phyloP scores from a whole-genome alignment of 78 protist species.

The Trichosphaerium sp. region DNA sequence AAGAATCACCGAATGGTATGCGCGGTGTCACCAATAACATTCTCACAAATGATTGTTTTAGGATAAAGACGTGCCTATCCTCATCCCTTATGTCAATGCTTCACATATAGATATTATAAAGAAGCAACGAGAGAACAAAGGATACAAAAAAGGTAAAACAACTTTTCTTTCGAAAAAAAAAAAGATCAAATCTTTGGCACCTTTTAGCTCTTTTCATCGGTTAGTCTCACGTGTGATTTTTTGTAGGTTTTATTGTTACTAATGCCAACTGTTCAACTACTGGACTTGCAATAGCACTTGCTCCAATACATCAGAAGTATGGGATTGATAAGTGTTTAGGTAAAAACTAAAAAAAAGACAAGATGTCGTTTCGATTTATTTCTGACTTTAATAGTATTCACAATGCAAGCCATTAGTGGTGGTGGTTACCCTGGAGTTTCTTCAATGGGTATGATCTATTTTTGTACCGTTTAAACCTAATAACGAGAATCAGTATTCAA shows the following conservation, averaged over 20 bases:
- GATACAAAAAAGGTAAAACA: not conserved
- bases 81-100: slow-evolving; percentile 38
- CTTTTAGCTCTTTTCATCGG: not conserved
- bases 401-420: slow-evolving; percentile 62
- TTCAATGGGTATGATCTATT: not conserved
- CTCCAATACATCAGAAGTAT: slow-evolving; percentile 21
- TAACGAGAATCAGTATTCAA: not conserved
- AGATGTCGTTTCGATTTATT: not conserved
- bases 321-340: slow-evolving; percentile 18
- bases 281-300: slow-evolving; percentile 42
- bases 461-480: not conserved
- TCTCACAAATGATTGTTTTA: too few species aligned
- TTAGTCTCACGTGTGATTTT: not conserved
- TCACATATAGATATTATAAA: slow-evolving; percentile 21
- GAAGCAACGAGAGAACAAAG: not conserved
- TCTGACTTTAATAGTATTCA: slow-evolving; percentile 33
- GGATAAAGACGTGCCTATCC: slow-evolving; percentile 24
- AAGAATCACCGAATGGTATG: slow-evolving; percentile 32
- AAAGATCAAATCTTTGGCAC: too few species aligned
- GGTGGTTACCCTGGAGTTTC: slow-evolving; percentile 54
- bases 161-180: not conserved
- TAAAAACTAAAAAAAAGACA: not conserved
- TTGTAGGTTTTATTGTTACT: slow-evolving; percentile 40
- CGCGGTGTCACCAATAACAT: not conserved
- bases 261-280: slow-evolving; percentile 61